Evolutionary conservation across 371 early-diverging fungal species (phyloP), one percentile per base, ranked within the genome.

Genomic region (Mucor mucedo): DNA sequence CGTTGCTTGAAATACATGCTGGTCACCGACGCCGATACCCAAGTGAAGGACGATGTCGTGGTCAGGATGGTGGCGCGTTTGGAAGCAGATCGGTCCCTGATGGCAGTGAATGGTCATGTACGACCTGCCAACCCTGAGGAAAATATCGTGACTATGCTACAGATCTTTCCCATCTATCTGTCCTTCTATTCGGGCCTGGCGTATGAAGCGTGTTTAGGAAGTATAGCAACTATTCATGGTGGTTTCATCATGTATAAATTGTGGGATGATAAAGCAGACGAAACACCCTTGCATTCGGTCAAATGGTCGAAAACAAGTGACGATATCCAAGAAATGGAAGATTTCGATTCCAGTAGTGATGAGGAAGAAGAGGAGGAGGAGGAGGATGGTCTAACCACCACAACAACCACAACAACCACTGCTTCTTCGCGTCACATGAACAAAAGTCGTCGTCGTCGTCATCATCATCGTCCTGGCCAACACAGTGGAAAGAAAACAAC

Each of bases 71-170:
- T 79, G 6, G 59, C 70, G 5, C 49, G 79, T 13, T 59, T 79
- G 7, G 78, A 82, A 65, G 65, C 63, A 11, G 75, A 82, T 58
- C 66, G 68, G 3, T 62, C 58, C 1, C 67, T 77, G 60, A 60
- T 79, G 4, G 83, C 83, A 21, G 55, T 82, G 5, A 82, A 76
- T 65, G 83, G 80, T 2, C 71, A 82, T 66, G 65, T 78, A 7
- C 71, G 80, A 21, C 80, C 83, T 8, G 78, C 78, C 4, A 79
- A 82, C 49, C 78, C 78, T 5, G 83, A 79, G 50, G 71, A 77
- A 48, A 79, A 76, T 52, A 52, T 82, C 14, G 64, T 72, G 0
- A 79, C 82, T 2, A 82, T 82, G 78, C 68, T 82, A 10, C 83
- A 82, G 27, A 75, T 82, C 13, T 76, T 82, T 54, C 83, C 79